phyloP scores from a whole-genome alignment of 2,329 filamentous ascomycete species.

The Aspergillus sp. region DNA sequence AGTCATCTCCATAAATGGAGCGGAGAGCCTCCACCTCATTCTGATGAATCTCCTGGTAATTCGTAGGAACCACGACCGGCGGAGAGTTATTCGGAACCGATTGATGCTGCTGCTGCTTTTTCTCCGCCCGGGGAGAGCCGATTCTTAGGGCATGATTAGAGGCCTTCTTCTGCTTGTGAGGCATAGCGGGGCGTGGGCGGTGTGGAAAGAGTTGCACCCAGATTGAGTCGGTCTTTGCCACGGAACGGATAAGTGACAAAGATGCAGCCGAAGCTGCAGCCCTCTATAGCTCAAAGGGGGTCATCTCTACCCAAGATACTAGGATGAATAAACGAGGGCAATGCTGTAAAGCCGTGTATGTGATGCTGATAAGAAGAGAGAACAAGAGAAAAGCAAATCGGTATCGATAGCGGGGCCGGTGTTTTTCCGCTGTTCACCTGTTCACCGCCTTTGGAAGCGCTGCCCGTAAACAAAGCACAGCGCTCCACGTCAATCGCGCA shows the following conservation, averaged over 20 bases:
- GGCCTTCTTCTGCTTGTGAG: conserved; percentile 39
- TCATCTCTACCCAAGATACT: conserved; percentile 17
- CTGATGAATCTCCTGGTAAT: conserved; percentile 78
- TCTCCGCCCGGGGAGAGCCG: conserved; percentile 30
- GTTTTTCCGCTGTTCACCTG: conserved; percentile 12
- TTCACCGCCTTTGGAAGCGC: conserved; percentile 13
- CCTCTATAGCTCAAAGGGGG: conserved; percentile 27
- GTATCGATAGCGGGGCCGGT: conserved; percentile 13
- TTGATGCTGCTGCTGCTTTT: conserved; percentile 18
- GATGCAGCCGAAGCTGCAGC: conserved; percentile 39
- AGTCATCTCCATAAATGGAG: conserved; percentile 88
- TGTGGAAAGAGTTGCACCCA: conserved; percentile 22
- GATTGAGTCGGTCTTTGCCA: conserved; percentile 25
- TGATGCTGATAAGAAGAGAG: background rate
- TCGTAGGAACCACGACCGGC: conserved; percentile 37
- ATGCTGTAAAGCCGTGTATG: conserved; percentile 4
- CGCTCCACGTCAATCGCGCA: conserved; percentile 19
- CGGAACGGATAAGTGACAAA: conserved; percentile 22
- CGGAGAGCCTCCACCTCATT: conserved; percentile 80
- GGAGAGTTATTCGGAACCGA: conserved; percentile 23
- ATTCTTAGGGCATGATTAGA: conserved; percentile 28
- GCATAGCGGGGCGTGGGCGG: conserved; percentile 35
- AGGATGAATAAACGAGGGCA: conserved; percentile 10
- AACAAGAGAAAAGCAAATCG: conserved; percentile 11
- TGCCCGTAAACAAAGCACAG: conserved; percentile 29